Percentiles rank a stretch among this genome's conserved stretches.
Evolutionary conservation across 2,329 filamentous ascomycete genomes (phyloP).

Genomic region (Sporothrix curviconia): DNA sequence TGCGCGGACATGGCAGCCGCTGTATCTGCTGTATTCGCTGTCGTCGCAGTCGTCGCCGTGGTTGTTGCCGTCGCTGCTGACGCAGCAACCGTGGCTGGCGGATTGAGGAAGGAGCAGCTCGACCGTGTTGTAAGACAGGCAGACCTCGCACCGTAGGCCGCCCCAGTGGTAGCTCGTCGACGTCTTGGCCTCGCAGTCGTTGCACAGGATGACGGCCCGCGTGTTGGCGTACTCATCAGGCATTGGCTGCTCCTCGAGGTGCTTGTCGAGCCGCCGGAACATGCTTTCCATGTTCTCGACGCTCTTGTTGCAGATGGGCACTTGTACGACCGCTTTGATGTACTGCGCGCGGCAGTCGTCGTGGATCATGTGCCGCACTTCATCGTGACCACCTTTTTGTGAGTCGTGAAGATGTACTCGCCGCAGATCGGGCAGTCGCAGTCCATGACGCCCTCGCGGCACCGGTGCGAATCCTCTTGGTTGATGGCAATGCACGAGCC

Average conservation of each 20-base stretch:
- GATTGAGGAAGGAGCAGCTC: conserved; percentile 50
- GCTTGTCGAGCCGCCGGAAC: conserved; percentile 83
- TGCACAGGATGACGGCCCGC: conserved; percentile 79
- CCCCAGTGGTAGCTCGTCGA: conserved; percentile 90
- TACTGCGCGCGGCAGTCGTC: conserved; percentile 81
- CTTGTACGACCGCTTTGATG: conserved; percentile 84
- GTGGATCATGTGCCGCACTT: conserved; percentile 95
- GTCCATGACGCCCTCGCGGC: conserved; percentile 88
- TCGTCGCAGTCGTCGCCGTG: not conserved
- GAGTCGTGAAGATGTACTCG: conserved; percentile 92
- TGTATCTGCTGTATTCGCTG: not conserved
- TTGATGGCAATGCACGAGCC: conserved; percentile 90
- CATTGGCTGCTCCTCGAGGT: conserved; percentile 88
- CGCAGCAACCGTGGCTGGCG: conserved; percentile 31
- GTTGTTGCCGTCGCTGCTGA: not conserved
- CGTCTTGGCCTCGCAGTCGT: conserved; percentile 86
- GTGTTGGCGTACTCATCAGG: conserved; percentile 74
- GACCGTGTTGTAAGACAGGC: conserved; percentile 63
- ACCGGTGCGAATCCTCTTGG: conserved; percentile 78
- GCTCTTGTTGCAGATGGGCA: conserved; percentile 93
- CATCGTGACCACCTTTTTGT: conserved; percentile 85
- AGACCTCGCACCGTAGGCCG: conserved; percentile 78
- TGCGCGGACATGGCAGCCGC: not conserved
- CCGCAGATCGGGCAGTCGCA: conserved; percentile 96
- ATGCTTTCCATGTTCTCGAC: conserved; percentile 96